phyloP scores from a whole-genome alignment of 139 green algal genomes.

The Chlorella vulgaris region DNA sequence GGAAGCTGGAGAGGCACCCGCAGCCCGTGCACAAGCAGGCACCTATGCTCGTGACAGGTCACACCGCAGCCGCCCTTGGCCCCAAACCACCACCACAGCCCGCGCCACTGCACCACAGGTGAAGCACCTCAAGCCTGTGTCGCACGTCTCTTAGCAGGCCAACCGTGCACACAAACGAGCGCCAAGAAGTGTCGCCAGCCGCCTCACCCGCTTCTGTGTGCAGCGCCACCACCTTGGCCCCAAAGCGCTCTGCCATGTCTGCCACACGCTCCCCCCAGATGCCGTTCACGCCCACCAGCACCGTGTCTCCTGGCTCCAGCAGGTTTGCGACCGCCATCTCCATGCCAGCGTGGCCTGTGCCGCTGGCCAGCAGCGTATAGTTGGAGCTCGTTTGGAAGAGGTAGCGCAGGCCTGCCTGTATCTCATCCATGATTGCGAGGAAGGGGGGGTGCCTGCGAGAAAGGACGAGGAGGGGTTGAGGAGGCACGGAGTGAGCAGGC shows the following conservation, averaged over 20 bases:
- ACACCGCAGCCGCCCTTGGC: too few species aligned
- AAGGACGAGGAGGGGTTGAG: background rate
- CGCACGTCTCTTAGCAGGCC: too few species aligned
- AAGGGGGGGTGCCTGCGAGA: conserved; percentile 84
- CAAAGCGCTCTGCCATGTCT: conserved; percentile 84
- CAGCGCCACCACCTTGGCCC: conserved; percentile 45
- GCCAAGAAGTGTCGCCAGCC: too few species aligned
- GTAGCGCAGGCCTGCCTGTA: conserved; percentile 82
- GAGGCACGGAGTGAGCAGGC: too few species aligned
- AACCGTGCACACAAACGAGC: too few species aligned
- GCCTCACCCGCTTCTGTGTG: conserved; percentile 64
- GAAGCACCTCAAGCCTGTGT: too few species aligned
- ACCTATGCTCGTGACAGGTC: too few species aligned
- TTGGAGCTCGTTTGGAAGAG: conserved; percentile 51
- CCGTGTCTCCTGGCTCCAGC: conserved; percentile 89
- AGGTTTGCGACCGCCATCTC: conserved; percentile 90
- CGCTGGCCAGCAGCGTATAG: conserved; percentile 85
- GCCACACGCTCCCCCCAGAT: conserved; percentile 92
- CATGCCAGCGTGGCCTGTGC: conserved; percentile 78
- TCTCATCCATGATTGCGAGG: conserved; percentile 92
- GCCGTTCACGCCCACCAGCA: conserved; percentile 78
- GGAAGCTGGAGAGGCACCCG: too few species aligned
- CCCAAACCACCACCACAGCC: too few species aligned
- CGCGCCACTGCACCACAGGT: too few species aligned
- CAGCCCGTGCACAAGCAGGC: too few species aligned